Evolutionary conservation across 2,329 filamentous ascomycete genomes (phyloP).

Genomic region (Plenodomus tracheiphilus): DNA sequence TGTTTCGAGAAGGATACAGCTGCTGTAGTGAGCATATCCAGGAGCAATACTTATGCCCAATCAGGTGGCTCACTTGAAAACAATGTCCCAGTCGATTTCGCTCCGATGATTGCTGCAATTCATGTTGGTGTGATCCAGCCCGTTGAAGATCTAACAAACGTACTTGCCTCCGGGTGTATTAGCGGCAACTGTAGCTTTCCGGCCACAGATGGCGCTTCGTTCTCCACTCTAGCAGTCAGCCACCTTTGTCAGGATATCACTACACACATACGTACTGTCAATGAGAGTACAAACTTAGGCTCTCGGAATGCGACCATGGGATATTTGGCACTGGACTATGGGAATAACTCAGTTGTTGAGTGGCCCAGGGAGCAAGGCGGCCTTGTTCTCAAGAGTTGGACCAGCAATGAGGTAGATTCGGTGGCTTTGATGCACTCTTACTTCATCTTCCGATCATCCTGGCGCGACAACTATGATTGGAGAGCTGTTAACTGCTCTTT

Average conservation of each 20-base stretch:
- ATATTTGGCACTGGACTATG: neutral
- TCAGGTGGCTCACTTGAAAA: neutral
- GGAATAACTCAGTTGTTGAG: neutral
- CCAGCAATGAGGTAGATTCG: neutral
- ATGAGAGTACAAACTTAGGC: neutral
- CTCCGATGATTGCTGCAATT: conserved; percentile 8
- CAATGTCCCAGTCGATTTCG: neutral
- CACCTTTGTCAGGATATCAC: conserved; percentile 8
- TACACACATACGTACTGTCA: neutral
- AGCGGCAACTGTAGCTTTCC: conserved; percentile 16
- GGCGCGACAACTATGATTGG: neutral
- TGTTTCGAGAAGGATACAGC: conserved; percentile 2
- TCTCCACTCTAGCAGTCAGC: conserved; percentile 8
- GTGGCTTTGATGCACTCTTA: neutral
- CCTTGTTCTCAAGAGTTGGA: neutral
- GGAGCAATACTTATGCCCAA: conserved; percentile 3
- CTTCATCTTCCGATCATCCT: neutral
- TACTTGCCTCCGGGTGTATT: conserved; percentile 9
- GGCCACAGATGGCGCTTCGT: conserved; percentile 1
- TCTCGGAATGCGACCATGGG: neutral
- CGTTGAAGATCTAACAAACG: conserved; percentile 6
- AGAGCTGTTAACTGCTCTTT: conserved; percentile 4
- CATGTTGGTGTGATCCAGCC: conserved; percentile 9
- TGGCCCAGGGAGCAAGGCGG: neutral
- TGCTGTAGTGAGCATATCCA: conserved; percentile 1